A percentile compares a stretch with the other conserved stretches of the same genome.
Evolutionary conservation across 306 rosid genomes (phyloP).

Genomic region (Vigna nakashimae): DNA sequence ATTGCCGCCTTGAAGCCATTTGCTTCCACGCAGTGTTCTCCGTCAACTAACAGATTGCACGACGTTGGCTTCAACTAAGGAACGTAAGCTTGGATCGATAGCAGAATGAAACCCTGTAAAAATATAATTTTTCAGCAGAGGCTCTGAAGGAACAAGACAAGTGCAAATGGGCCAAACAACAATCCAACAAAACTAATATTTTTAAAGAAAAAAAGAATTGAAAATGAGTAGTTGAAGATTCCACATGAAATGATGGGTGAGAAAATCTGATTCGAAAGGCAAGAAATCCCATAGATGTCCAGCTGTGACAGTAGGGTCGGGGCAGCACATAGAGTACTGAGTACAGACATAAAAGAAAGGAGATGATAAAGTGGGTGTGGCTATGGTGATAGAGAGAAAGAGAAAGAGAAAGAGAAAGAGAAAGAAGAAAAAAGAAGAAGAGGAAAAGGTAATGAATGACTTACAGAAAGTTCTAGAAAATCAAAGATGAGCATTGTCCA

Average conservation of each 20-base stretch:
- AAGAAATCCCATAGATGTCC: neutral
- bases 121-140: too few relatives aligned
- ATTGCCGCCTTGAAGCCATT: constrained; percentile 76
- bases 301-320: neutral
- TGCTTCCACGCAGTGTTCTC: constrained; percentile 70
- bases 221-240: neutral
- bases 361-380: too few relatives aligned
- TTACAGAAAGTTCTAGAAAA: constrained; percentile 88
- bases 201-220: neutral
- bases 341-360: neutral
- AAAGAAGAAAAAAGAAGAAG: too few relatives aligned
- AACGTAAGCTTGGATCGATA: constrained; percentile 94
- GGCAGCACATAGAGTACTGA: neutral
- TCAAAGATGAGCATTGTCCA: constrained; percentile 98
- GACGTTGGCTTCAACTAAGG: constrained; percentile 83
- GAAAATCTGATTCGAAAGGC: neutral
- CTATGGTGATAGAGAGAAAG: too few relatives aligned
- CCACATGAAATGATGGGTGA: neutral
- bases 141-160: neutral
- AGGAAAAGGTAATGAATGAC: neutral
- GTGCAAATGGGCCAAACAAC: neutral
- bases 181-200: neutral
- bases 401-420: too few relatives aligned
- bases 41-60: constrained; percentile 52
- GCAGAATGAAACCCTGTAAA: constrained; percentile 79